Percentiles rank a stretch among this genome's conserved stretches.
phyloP scores from a whole-genome alignment of 495 filamentous ascomycete genomes.

The Talaromyces trachyspermus region DNA sequence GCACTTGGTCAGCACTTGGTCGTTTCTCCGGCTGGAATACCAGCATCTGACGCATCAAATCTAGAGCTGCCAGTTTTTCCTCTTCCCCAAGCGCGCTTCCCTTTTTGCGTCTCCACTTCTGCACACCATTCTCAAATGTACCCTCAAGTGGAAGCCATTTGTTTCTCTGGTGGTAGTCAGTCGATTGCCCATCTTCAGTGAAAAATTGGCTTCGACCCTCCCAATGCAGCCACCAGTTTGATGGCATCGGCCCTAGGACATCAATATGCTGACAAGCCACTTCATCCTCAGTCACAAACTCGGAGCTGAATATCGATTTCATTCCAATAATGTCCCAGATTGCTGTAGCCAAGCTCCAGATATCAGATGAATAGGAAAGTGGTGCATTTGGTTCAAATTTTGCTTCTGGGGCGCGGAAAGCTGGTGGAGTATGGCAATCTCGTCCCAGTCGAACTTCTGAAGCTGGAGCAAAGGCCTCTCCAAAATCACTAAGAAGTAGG shows the following conservation, averaged over 20 bases:
- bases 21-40: constrained; percentile 29
- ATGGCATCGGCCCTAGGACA: constrained; percentile 24
- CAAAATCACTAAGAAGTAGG: constrained; percentile 10
- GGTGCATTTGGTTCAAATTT: constrained; percentile 20
- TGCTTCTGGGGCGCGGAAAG: constrained; percentile 25
- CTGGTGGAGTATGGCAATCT: constrained; percentile 10
- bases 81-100: constrained; percentile 12
- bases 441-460: constrained; percentile 5
- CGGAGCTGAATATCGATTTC: constrained; percentile 25
- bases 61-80: constrained; percentile 20
- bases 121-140: constrained; percentile 22
- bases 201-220: constrained; percentile 19
- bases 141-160: constrained; percentile 20
- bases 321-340: constrained; percentile 34
- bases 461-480: constrained; percentile 7
- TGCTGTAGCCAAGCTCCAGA: constrained; percentile 28
- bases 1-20: constrained; percentile 21
- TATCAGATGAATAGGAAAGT: constrained; percentile 24
- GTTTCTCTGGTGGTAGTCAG: constrained; percentile 11
- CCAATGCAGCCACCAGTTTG: constrained; percentile 26
- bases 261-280: constrained; percentile 22
- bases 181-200: constrained; percentile 17
- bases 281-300: constrained; percentile 19
- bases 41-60: constrained; percentile 23
- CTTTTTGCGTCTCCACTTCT: constrained; percentile 18